Evolutionary conservation across 805 yeast species (phyloP), one percentile per base, ranked within the genome.

Genomic region (Wickerhamomyces kurtzmanii): DNA sequence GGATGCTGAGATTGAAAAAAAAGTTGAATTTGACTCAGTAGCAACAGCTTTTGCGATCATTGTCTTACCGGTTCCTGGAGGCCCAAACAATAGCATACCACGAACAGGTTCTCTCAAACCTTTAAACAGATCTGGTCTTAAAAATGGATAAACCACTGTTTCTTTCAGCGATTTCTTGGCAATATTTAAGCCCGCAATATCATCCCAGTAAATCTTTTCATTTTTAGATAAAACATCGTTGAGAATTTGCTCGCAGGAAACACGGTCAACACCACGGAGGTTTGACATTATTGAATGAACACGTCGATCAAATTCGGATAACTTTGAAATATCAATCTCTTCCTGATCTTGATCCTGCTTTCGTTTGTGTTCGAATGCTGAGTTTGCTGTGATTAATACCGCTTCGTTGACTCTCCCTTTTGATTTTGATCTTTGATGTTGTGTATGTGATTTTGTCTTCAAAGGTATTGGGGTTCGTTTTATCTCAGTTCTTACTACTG

Each of bases 1-100:
- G 1, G 95, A 83, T 3, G 96, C 93, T 39, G 89, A 78, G 18
- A 89, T 86, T 15, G 91, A 75, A 53, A 89, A 89, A 48, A 89
- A 89, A 0, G 96, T 87, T 1, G 95, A 84, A 34, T 80, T 77
- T 6, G 95, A 80, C 57, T 91, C 97, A 3, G 93, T 83, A 3
- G 96, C 97, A 3, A 91, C 96, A 0, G 97, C 95, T 38, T 95
- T 65, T 0, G 96, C 96, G 40, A 89, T 67, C 97, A 89, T 87
- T 1, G 96, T 87, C 48, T 91, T 89, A 31, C 97, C 97, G 0
- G 97, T 89, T n/a, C 98, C 98, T 0, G 97, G 96, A 3, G 98
- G 97, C 0, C 98, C 98, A 59, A 86, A 89, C 23, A 89, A 56
- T 13, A 89, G 62, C 94, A 91, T 85, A n/a, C 97, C 97, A 33